These are phyloP conservation scores for Vigna unguiculata DNA, from an alignment of 306 rosid species.

Conservation along the genomic window DNA sequence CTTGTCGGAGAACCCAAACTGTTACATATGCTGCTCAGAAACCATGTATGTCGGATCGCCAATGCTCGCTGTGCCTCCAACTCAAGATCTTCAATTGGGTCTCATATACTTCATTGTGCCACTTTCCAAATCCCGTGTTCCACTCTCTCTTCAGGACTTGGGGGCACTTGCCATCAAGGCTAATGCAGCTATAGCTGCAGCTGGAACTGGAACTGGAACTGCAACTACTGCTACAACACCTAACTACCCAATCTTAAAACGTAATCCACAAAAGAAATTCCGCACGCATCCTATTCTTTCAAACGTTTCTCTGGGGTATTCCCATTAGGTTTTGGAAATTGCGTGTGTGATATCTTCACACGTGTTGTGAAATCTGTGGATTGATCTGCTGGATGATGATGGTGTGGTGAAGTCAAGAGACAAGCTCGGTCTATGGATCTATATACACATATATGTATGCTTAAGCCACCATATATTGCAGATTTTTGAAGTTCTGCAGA, in stretches of 20 bases:
- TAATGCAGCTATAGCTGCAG: constrained; percentile 56
- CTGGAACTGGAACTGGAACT: too few species aligned
- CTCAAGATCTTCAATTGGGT: constrained; percentile 63
- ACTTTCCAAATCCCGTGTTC: constrained; percentile 36
- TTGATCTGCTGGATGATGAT: background rate
- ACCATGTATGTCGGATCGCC: constrained; percentile 55
- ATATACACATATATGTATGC: background rate
- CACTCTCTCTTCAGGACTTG: constrained; percentile 63
- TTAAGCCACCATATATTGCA: background rate
- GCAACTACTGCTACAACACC: background rate
- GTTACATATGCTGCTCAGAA: constrained; percentile 64
- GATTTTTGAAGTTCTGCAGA: background rate
- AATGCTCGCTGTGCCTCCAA: constrained; percentile 40
- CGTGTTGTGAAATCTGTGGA: background rate
- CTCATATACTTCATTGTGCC: constrained; percentile 68
- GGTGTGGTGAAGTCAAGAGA: background rate
- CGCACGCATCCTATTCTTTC: constrained; percentile 38
- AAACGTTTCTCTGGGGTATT: constrained; percentile 26
- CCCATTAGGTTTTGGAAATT: constrained; percentile 22
- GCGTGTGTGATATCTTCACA: background rate
- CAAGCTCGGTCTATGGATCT: background rate
- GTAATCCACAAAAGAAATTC: background rate
- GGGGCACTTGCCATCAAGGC: constrained; percentile 66
- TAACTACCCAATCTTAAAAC: background rate
- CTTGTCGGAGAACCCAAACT: constrained; percentile 61